phyloP scores from a whole-genome alignment of 345 rosid species.

The Pelargonium nanum region DNA sequence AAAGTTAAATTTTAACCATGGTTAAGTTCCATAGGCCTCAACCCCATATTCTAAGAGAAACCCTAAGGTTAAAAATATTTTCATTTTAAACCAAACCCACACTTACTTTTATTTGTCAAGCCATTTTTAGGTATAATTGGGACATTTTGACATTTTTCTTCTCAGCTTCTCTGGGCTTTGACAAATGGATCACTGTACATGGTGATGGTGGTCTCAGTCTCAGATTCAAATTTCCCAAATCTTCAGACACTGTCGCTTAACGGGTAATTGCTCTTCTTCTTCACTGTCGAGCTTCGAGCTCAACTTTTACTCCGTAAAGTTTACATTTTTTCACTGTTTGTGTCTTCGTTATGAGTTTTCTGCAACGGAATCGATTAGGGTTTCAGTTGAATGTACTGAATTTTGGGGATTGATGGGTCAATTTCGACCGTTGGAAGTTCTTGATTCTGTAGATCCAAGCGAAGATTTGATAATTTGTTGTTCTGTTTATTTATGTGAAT shows the following conservation, averaged over 20 bases:
- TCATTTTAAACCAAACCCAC: conserved; percentile 12
- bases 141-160: neutral
- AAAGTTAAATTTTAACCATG: conserved; percentile 15
- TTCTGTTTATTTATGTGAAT: conserved; percentile 2
- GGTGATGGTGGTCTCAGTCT: neutral
- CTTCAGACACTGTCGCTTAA: conserved; percentile 4
- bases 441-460: conserved; percentile 1
- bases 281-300: neutral
- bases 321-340: neutral
- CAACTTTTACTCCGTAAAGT: neutral
- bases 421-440: conserved; percentile 11
- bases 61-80: conserved; percentile 1
- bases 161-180: conserved; percentile 14
- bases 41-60: conserved; percentile 11
- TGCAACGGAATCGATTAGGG: neutral
- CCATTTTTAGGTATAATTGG: neutral
- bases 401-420: neutral
- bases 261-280: conserved; percentile 9
- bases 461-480: neutral
- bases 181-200: conserved; percentile 10
- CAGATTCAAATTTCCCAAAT: neutral
- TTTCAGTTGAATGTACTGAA: neutral
- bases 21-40: conserved; percentile 4
- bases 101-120: conserved; percentile 3
- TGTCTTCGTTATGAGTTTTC: neutral